These are phyloP conservation scores for Dentipellis fragilis DNA, from an alignment of 768 basidiomycete genomes.

Conservation along the genomic window DNA sequence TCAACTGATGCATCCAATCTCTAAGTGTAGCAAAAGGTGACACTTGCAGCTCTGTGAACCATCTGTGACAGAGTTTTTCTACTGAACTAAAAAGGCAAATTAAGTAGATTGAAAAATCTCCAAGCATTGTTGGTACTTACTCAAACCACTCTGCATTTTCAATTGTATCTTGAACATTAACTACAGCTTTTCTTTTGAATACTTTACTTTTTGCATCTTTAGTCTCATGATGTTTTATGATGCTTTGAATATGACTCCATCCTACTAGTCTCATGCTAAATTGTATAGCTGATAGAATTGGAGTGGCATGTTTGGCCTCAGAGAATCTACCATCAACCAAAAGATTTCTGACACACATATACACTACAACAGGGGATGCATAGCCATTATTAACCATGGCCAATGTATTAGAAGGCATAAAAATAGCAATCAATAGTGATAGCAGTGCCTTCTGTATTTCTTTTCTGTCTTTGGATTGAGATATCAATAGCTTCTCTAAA, in stretches of 20 bases:
- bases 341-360: background rate
- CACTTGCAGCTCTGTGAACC: background rate
- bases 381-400: background rate
- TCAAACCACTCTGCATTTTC: background rate
- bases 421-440: background rate
- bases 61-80: background rate
- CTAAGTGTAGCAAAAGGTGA: background rate
- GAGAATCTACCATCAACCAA: background rate
- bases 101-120: background rate
- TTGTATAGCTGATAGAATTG: background rate
- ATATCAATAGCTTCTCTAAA: background rate
- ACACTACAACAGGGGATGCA: background rate
- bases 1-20: background rate
- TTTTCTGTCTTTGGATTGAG: background rate
- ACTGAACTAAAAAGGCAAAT: background rate
- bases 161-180: background rate
- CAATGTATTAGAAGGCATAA: background rate
- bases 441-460: background rate
- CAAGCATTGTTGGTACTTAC: background rate
- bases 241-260: background rate
- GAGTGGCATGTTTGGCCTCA: background rate
- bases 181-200: background rate
- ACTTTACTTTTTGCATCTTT: background rate
- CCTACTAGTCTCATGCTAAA: background rate
- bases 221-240: background rate